phyloP scores from a whole-genome alignment of 1,284 basidiomycete genomes.

The Leccinum colubrinum region DNA sequence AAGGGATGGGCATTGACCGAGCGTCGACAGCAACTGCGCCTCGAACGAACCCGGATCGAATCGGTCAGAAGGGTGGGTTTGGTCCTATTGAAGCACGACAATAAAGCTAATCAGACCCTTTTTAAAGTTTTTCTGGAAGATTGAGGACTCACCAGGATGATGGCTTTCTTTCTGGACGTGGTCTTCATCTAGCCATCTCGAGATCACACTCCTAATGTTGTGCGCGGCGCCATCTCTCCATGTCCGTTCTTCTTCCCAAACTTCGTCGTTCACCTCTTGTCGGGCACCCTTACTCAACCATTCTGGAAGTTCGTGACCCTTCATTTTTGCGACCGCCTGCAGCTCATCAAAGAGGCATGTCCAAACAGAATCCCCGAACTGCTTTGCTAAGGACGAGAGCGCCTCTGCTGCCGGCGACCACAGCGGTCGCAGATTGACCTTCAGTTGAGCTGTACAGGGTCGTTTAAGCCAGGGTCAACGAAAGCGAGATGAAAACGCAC shows the following conservation, averaged over 20 bases:
- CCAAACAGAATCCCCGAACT: slow-evolving; percentile 76
- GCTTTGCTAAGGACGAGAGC: slow-evolving; percentile 55
- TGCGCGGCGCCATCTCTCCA: slow-evolving; percentile 76
- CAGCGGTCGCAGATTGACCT: slow-evolving; percentile 86
- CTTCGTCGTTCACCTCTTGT: slow-evolving; percentile 38
- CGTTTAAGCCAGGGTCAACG: neutral
- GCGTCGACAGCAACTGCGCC: slow-evolving; percentile 68
- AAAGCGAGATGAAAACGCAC: slow-evolving; percentile 34
- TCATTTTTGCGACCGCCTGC: slow-evolving; percentile 25
- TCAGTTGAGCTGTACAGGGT: slow-evolving; percentile 71
- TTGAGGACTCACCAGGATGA: slow-evolving; percentile 36
- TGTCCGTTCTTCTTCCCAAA: slow-evolving; percentile 65
- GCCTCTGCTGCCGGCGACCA: slow-evolving; percentile 83
- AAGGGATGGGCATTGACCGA: slow-evolving; percentile 65
- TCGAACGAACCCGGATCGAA: slow-evolving; percentile 80
- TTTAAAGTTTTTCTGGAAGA: neutral
- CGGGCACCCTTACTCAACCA: slow-evolving; percentile 17
- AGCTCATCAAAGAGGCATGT: slow-evolving; percentile 64
- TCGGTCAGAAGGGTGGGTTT: slow-evolving; percentile 54
- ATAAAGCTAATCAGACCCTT: neutral
- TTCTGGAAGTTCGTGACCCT: slow-evolving; percentile 8
- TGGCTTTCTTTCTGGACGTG: slow-evolving; percentile 21
- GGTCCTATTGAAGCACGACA: slow-evolving; percentile 42
- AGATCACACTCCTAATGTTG: slow-evolving; percentile 47
- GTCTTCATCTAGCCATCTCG: slow-evolving; percentile 43